These are phyloP conservation scores for Primulina huaijiensis DNA, from an alignment of 257 asterid genomes.

Conservation along the genomic window DNA sequence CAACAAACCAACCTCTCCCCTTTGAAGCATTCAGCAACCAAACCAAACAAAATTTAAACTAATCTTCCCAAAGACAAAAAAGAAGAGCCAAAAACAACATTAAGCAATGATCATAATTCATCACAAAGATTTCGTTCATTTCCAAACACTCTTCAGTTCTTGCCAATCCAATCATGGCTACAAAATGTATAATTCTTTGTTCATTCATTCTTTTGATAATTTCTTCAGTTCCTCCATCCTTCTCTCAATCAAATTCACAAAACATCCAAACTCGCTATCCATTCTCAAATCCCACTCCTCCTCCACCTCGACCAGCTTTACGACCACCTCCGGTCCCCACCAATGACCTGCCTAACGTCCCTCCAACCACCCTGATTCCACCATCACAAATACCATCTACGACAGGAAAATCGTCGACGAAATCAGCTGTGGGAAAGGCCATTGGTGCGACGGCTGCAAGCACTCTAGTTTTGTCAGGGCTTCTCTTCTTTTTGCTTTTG, in stretches of 20 bases:
- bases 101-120: slow-evolving; percentile 25
- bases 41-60: slow-evolving; percentile 22
- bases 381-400: not conserved
- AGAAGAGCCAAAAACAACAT: not conserved
- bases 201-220: slow-evolving; percentile 25
- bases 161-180: slow-evolving; percentile 27
- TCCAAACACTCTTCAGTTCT: slow-evolving; percentile 17
- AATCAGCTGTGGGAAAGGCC: slow-evolving; percentile 38
- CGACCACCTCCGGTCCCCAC: not conserved
- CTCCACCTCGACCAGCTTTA: not conserved
- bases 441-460: slow-evolving; percentile 37
- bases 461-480: slow-evolving; percentile 29
- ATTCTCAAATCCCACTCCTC: slow-evolving; percentile 24
- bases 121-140: slow-evolving; percentile 13
- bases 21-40: slow-evolving; percentile 38
- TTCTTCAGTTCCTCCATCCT: slow-evolving; percentile 25
- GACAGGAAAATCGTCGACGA: slow-evolving; percentile 23
- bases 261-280: slow-evolving; percentile 44
- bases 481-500: slow-evolving; percentile 28
- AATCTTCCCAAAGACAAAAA: slow-evolving; percentile 1
- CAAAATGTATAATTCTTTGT: slow-evolving; percentile 25
- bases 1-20: slow-evolving; percentile 29
- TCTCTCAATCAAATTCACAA: slow-evolving; percentile 28
- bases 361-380: not conserved
- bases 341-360: not conserved